Conservation (phyloP, 2,329 filamentous ascomycete species). For the Incumbomyces delicatus region DNA sequence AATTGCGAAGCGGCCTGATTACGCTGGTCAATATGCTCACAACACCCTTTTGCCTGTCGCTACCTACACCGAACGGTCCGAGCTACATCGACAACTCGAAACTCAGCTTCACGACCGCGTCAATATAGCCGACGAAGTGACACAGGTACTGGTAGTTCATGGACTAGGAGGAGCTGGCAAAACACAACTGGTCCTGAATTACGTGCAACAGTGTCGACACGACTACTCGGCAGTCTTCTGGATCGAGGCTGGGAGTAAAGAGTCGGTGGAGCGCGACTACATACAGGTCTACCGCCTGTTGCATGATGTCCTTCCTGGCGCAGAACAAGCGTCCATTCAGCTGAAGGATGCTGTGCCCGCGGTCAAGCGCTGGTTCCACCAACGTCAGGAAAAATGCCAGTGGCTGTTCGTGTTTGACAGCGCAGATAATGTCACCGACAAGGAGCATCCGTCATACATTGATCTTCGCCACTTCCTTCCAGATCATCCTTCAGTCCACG, state of each 20-base stretch:
- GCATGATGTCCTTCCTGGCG: conserved; percentile 3
- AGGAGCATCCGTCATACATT: conserved; percentile 1
- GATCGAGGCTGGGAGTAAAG: conserved; percentile 29
- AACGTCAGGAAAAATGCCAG: conserved; percentile 27
- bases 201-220: conserved; percentile 25
- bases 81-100: too few relatives aligned
- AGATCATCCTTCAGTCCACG: too few relatives aligned
- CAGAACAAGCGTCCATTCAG: conserved; percentile 6
- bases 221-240: conserved; percentile 35
- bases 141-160: conserved; percentile 29
- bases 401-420: conserved; percentile 43
- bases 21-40: too few relatives aligned
- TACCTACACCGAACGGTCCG: too few relatives aligned
- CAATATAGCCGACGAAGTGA: too few relatives aligned
- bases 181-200: conserved; percentile 34
- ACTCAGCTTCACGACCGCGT: too few relatives aligned
- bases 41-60: too few relatives aligned
- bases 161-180: conserved; percentile 39
- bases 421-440: conserved; percentile 17
- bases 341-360: conserved; percentile 13
- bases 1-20: too few relatives aligned
- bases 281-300: conserved; percentile 16
- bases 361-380: conserved; percentile 9
- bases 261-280: conserved; percentile 20
- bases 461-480: too few relatives aligned